These are phyloP conservation scores for Anastatica hierochuntica DNA, from an alignment of 345 rosid species.

Conservation along the genomic window DNA sequence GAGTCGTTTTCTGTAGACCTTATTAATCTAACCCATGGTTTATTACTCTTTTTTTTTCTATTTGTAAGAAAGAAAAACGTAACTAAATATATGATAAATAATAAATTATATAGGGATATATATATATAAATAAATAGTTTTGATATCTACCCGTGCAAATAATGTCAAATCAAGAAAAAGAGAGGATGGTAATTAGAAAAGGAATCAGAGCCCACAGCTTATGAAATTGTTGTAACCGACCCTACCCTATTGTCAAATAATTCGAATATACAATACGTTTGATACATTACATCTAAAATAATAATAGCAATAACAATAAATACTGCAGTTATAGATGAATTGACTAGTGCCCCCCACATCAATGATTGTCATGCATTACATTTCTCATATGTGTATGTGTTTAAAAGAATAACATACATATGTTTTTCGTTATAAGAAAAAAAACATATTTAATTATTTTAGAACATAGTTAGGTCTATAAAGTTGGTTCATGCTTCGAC, in stretches of 20 bases:
- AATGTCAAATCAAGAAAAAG: constrained; percentile 21
- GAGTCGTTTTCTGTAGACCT: constrained; percentile 41
- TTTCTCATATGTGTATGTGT: constrained; percentile 2
- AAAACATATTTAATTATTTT: too few species aligned
- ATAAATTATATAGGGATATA: not conserved
- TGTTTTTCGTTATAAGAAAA: too few species aligned
- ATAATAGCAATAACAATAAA: constrained; percentile 9
- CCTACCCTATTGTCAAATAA: constrained; percentile 38
- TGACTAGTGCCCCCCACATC: constrained; percentile 31
- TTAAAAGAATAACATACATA: too few species aligned
- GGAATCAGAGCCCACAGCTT: constrained; percentile 26
- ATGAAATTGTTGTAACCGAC: constrained; percentile 28
- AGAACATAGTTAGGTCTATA: too few species aligned
- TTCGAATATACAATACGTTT: constrained; percentile 16
- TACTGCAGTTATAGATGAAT: constrained; percentile 24
- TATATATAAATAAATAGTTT: not conserved
- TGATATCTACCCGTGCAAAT: constrained; percentile 19
- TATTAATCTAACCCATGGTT: constrained; percentile 22
- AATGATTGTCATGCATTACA: constrained; percentile 30
- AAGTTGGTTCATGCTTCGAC: too few species aligned
- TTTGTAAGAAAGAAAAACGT: constrained; percentile 16
- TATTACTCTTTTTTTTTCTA: constrained; percentile 12
- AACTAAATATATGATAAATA: not conserved
- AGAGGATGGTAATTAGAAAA: constrained; percentile 17
- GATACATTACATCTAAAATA: constrained; percentile 10